Base-by-base conservation (phyloP, 805 yeast genomes). In the Candida piceae region DNA sequence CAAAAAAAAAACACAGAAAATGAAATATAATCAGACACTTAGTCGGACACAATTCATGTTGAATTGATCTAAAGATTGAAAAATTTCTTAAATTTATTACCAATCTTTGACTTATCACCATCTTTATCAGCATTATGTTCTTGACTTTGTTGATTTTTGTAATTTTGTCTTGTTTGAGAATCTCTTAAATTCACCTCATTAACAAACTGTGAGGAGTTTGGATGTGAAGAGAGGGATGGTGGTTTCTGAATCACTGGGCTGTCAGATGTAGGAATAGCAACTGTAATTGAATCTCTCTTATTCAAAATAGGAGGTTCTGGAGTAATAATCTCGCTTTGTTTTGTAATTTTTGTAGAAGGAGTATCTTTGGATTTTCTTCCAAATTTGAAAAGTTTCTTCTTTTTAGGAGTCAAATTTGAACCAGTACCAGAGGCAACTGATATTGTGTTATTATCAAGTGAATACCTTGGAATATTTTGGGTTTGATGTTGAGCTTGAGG, bases 1-100 rank as follows among this genome's bases (percentile, higher is more conserved):
- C 15, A 17, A n/a, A 20, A 19, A n/a, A 4, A 27, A 4, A 40
- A 15, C 19, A 20, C 17, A 23, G 24, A 22, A 12, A 28, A 25
- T n/a, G 3, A n/a, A n/a, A n/a, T n/a, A n/a, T n/a, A n/a, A n/a
- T n/a, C n/a, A n/a, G n/a, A n/a, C n/a, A n/a, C n/a, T n/a, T n/a
- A n/a, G n/a, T n/a, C n/a, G n/a, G n/a, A n/a, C n/a, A n/a, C n/a
- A n/a, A n/a, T n/a, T n/a, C n/a, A n/a, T n/a, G n/a, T n/a, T n/a
- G n/a, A n/a, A n/a, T n/a, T 20, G 9, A 17, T 4, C 7, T 11
- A 49, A 32, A 58, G 39, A 33, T 58, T 55, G 44, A 58, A 58
- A 30, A 57, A 46, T 26, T 46, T 50, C 53, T 45, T 49, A 15
- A 58, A 47, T 37, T 46, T 52, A 18, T 39, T 38, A 7, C 56